Conservation (phyloP, 257 asterid genomes). For the Ballota nigra region DNA sequence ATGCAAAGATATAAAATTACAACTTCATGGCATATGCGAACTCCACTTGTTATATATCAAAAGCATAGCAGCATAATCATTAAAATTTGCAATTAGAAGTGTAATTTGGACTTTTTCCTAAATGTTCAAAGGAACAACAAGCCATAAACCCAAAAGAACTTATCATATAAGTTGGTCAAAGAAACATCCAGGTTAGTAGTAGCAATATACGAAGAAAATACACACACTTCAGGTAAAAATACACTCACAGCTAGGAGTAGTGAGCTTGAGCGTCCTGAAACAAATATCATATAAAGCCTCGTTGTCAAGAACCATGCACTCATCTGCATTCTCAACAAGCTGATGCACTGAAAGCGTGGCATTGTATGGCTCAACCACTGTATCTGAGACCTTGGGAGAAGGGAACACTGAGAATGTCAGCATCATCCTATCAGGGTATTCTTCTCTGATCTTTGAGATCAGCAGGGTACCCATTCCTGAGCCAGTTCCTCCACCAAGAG, state of each 20-base stretch:
- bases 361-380: conserved; percentile 82
- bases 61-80: too few species aligned
- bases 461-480: conserved; percentile 85
- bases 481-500: conserved; percentile 90
- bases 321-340: conserved; percentile 88
- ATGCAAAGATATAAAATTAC: too few species aligned
- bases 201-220: too few species aligned
- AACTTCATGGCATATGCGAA: too few species aligned
- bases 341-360: conserved; percentile 88
- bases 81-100: too few species aligned
- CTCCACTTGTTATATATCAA: too few species aligned
- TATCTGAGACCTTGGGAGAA: conserved; percentile 81
- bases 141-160: too few species aligned
- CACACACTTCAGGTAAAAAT: neutral
- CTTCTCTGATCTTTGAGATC: conserved; percentile 80
- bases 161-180: too few species aligned
- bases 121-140: too few species aligned
- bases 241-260: conserved; percentile 88
- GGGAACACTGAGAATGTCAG: conserved; percentile 84
- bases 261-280: conserved; percentile 75
- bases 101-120: too few species aligned
- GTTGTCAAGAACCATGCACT: conserved; percentile 85
- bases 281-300: conserved; percentile 81
- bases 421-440: conserved; percentile 88
- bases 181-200: too few species aligned